Conservation (phyloP, 148 eudicot genomes). For the Rhododendron henanense region DNA sequence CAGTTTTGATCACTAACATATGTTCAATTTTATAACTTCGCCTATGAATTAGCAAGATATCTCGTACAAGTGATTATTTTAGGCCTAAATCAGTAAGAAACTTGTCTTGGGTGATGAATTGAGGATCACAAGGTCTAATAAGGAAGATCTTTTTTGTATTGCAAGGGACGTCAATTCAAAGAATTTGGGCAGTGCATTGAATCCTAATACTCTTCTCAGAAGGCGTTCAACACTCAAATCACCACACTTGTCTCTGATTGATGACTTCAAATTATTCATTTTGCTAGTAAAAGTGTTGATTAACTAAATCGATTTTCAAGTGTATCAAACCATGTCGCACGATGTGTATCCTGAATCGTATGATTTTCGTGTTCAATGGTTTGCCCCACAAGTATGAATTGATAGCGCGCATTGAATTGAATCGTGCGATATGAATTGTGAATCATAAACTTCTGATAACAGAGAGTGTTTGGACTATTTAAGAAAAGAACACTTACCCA, state of each 20-base stretch:
- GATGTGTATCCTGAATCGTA: background rate
- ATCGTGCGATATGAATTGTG: background rate
- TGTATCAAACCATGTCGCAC: background rate
- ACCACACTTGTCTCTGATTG: background rate
- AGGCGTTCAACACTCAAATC: background rate
- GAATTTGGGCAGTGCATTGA: background rate
- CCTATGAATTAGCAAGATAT: background rate
- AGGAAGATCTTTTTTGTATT: background rate
- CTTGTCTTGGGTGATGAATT: background rate
- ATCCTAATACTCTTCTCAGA: background rate
- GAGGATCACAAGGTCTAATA: background rate
- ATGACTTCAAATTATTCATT: background rate
- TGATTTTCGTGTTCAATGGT: background rate
- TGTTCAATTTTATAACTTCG: background rate
- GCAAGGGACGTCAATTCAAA: background rate
- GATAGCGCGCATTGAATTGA: background rate
- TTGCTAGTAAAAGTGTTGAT: background rate
- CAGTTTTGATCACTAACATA: background rate
- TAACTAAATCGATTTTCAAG: background rate
- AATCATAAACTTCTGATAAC: background rate
- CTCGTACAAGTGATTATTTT: background rate
- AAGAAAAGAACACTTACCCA: background rate
- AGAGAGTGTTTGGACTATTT: background rate
- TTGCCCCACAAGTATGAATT: background rate
- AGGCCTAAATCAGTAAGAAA: background rate